Percentiles rank a stretch among this genome's conserved stretches.
Evolutionary conservation across 768 basidiomycete genomes (phyloP).

Genomic region (Agrocybe praecox): DNA sequence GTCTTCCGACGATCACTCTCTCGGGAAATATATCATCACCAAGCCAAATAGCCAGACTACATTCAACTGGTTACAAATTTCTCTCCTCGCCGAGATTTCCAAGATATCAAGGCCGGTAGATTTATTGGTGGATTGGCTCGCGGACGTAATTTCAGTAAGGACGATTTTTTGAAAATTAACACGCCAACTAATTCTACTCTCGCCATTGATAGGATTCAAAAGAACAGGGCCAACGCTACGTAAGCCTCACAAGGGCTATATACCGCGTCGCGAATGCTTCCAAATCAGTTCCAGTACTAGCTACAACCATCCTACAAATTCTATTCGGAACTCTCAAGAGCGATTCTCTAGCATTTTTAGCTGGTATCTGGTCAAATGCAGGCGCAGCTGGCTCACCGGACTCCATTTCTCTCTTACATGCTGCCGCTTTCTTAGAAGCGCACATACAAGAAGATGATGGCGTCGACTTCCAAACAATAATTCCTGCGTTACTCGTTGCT

Average conservation of each 20-base stretch:
- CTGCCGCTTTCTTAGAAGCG: slow-evolving; percentile 79
- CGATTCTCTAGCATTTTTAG: slow-evolving; percentile 79
- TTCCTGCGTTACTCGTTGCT: slow-evolving; percentile 70
- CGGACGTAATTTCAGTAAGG: slow-evolving; percentile 34
- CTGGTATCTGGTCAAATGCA: slow-evolving; percentile 60
- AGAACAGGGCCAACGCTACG: slow-evolving; percentile 43
- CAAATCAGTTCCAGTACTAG: slow-evolving; percentile 46
- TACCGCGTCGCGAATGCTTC: slow-evolving; percentile 71
- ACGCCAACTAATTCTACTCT: background rate
- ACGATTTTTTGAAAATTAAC: background rate
- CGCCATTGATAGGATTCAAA: slow-evolving; percentile 14
- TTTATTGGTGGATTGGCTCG: slow-evolving; percentile 54
- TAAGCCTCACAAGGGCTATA: slow-evolving; percentile 60
- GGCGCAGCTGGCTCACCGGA: slow-evolving; percentile 24
- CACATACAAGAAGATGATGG: slow-evolving; percentile 53
- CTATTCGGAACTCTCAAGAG: slow-evolving; percentile 72
- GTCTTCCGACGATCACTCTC: slow-evolving; percentile 44
- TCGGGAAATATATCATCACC: slow-evolving; percentile 51
- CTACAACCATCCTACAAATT: slow-evolving; percentile 57
- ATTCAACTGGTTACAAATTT: slow-evolving; percentile 56
- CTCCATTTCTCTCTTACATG: slow-evolving; percentile 71
- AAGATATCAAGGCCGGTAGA: slow-evolving; percentile 47
- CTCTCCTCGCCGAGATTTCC: slow-evolving; percentile 53
- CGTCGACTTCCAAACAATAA: slow-evolving; percentile 79
- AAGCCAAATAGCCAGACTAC: slow-evolving; percentile 68